Evolutionary conservation across 495 filamentous ascomycete species (phyloP).

Genomic region (Xeromyces bisporus): DNA sequence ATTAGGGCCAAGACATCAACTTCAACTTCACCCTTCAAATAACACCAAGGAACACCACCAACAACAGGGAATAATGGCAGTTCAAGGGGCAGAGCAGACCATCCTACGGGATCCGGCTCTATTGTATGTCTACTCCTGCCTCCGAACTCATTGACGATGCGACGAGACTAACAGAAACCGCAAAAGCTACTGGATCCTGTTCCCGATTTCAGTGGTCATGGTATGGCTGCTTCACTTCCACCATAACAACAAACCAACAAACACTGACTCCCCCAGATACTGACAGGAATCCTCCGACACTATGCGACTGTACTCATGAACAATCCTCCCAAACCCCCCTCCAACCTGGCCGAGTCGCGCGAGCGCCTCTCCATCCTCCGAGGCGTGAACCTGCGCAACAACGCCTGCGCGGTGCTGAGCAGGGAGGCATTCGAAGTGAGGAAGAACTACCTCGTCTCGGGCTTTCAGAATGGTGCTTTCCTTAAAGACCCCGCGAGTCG

Average conservation of each 20-base stretch:
- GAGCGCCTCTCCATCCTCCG: constrained; percentile 79
- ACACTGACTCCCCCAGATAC: constrained; percentile 37
- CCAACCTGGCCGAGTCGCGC: constrained; percentile 55
- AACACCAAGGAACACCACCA: constrained; percentile 2
- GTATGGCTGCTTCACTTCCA: constrained; percentile 25
- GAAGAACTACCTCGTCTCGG: constrained; percentile 60
- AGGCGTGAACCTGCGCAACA: constrained; percentile 68
- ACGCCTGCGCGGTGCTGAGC: constrained; percentile 53
- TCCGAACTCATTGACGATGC: background rate
- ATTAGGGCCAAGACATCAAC: constrained; percentile 5
- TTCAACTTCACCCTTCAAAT: constrained; percentile 8
- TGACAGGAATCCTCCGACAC: constrained; percentile 90
- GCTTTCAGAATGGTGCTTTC: constrained; percentile 70
- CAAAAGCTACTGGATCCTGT: constrained; percentile 87
- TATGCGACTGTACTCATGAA: constrained; percentile 86
- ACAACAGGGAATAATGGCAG: constrained; percentile 50
- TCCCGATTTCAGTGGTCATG: constrained; percentile 96
- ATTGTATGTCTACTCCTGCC: constrained; percentile 44
- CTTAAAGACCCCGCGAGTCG: constrained; percentile 74
- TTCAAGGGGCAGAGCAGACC: constrained; percentile 69
- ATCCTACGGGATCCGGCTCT: constrained; percentile 98
- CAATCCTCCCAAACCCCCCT: constrained; percentile 64
- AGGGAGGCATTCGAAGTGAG: constrained; percentile 58
- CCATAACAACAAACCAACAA: background rate
- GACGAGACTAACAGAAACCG: constrained; percentile 2